These are phyloP conservation scores for Trichosporon coremiiforme DNA, from an alignment of 1,284 basidiomycete genomes.

Conservation along the genomic window DNA sequence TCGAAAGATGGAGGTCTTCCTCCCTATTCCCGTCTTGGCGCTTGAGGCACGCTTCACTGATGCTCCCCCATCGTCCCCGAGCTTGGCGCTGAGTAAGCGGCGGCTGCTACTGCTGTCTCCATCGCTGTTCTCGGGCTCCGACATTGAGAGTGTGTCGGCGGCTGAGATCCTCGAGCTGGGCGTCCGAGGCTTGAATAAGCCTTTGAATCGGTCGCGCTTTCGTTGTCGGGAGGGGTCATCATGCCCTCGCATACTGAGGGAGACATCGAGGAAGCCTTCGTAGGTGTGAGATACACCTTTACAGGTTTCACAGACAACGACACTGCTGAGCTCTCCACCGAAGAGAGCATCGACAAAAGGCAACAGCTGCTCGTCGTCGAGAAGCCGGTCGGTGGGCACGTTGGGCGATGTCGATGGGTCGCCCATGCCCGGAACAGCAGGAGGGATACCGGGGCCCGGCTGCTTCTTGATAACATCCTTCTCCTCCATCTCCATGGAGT, in stretches of 20 bases:
- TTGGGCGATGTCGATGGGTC: not conserved
- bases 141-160: slow-evolving; percentile 32
- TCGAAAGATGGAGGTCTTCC: slow-evolving; percentile 14
- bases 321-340: slow-evolving; percentile 79
- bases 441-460: not conserved
- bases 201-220: slow-evolving; percentile 68
- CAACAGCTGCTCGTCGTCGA: slow-evolving; percentile 52
- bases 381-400: not conserved
- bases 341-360: slow-evolving; percentile 88
- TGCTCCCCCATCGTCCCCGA: not conserved
- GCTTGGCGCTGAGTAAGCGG: not conserved
- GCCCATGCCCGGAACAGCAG: not conserved
- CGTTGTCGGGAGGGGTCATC: slow-evolving; percentile 23
- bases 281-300: slow-evolving; percentile 81
- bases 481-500: slow-evolving; percentile 95
- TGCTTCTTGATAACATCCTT: slow-evolving; percentile 67
- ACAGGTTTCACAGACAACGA: slow-evolving; percentile 91
- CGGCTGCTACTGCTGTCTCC: slow-evolving; percentile 1
- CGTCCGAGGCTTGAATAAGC: slow-evolving; percentile 53
- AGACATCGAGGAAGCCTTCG: slow-evolving; percentile 91
- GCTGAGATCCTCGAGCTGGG: not conserved
- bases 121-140: slow-evolving; percentile 48
- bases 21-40: not conserved
- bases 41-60: slow-evolving; percentile 3
- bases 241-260: slow-evolving; percentile 71